phyloP scores from a whole-genome alignment of 164 flowering plant species.

The Paratinospora sagittata region DNA sequence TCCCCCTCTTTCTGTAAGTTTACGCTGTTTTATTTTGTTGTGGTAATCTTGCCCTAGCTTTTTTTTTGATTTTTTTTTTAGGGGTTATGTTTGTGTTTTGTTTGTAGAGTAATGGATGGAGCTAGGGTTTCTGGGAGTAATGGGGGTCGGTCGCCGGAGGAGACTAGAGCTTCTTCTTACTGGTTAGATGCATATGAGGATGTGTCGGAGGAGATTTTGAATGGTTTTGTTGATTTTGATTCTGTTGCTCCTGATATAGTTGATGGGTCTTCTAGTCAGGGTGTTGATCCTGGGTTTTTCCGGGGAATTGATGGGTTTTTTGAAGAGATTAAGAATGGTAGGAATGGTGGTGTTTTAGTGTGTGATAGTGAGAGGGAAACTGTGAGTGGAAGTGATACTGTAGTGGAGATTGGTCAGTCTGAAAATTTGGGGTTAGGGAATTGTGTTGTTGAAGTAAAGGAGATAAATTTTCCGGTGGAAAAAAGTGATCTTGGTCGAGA shows the following conservation, averaged over 20 bases:
- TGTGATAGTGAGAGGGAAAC: constrained; percentile 1
- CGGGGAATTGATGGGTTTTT: constrained; percentile 76
- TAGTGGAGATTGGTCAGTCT: not conserved
- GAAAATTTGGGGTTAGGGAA: not conserved
- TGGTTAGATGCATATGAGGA: constrained; percentile 97
- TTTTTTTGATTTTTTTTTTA: not conserved
- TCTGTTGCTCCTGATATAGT: constrained; percentile 14
- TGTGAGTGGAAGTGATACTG: not conserved
- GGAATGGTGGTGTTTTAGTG: constrained; percentile 31
- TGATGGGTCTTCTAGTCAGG: constrained; percentile 10
- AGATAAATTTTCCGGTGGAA: not conserved
- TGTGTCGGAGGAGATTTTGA: constrained; percentile 40
- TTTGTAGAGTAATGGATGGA: constrained; percentile 13
- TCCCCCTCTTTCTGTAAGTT: not conserved
- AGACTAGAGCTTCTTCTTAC: constrained; percentile 51
- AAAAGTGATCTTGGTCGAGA: not conserved
- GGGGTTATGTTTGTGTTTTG: constrained; percentile 9
- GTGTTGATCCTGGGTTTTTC: constrained; percentile 44
- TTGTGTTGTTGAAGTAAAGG: not conserved
- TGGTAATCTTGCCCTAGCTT: too few species aligned
- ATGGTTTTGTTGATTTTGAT: constrained; percentile 42
- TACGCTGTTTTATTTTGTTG: too few species aligned
- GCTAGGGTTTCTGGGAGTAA: constrained; percentile 15
- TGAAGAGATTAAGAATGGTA: constrained; percentile 56
- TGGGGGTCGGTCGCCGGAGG: constrained; percentile 14